Evolutionary conservation across 2,329 filamentous ascomycete species (phyloP), one percentile per base, ranked within the genome.

Genomic region (Talaromyces amestolkiae): DNA sequence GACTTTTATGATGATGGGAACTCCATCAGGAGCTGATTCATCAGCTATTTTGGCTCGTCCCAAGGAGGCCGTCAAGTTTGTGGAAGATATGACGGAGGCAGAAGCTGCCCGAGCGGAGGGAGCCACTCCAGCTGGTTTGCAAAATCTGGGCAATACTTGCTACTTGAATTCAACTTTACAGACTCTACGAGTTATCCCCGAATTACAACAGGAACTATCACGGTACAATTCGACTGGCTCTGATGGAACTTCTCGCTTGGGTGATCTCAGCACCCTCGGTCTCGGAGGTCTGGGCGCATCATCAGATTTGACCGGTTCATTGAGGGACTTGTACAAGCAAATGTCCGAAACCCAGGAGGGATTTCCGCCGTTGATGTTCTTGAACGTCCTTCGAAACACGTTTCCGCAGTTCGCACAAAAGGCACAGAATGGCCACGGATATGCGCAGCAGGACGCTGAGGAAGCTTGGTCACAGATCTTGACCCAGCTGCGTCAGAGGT

Each of bases 151-250:
- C 71, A 99, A 99, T 79, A 99, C 96, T 3, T 99, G 95, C 82
- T 99, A 99, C 77, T 88, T 98, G 74, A 99, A 99, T 83, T 95
- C 95, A 59, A 97, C 94, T 0, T 84, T 99, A n/a, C 96, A 99
- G 78, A 90, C 92, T 3, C 82, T 99, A 70, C 89, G 91, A 68
- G 86, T 90, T 62, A 92, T 99, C 66, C 95, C 95, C 9, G 95
- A 99, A 80, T 86, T 99, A 41, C 92, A 97, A 74, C 84, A 91
- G 41, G 87, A 92, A 71, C 84, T 99, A 54, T 75, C 82, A 67
- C 87, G 84, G 58, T 96, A 91, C 71, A 84, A 73, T 54, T 72
- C 77, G 47, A 73, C 72, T 75, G 78, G 66, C 66, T 71, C 65
- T 67, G 65, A 71, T 47, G 73, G 70, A 31, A 65, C 72, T 31